Percentiles rank a stretch among this genome's conserved stretches.
Conservation (phyloP, 2,329 filamentous ascomycete species). For the Pochonia chlamydosporia region DNA sequence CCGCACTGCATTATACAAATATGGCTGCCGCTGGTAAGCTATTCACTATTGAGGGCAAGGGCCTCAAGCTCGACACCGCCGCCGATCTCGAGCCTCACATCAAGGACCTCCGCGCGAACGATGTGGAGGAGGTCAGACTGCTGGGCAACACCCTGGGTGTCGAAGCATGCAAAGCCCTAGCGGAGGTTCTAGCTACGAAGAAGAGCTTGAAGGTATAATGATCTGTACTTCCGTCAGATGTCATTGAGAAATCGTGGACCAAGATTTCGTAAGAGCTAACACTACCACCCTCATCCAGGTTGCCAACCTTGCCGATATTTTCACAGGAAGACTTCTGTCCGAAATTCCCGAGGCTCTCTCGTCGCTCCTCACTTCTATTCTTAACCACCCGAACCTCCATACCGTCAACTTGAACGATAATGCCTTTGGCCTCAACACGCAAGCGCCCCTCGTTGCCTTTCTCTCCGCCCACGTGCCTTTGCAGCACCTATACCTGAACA, state of each 20-base stretch:
- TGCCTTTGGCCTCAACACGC: constrained; percentile 92
- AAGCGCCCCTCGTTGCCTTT: constrained; percentile 88
- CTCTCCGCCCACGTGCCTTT: constrained; percentile 82
- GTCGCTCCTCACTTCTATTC: constrained; percentile 75
- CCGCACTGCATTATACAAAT: constrained; percentile 7
- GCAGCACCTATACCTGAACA: constrained; percentile 93
- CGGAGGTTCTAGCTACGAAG: constrained; percentile 77
- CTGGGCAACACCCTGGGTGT: constrained; percentile 91
- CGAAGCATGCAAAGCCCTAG: constrained; percentile 78
- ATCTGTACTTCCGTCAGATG: background rate
- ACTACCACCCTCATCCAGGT: constrained; percentile 38
- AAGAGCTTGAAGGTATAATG: constrained; percentile 65
- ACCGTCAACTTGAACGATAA: constrained; percentile 97
- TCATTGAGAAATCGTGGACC: no score
- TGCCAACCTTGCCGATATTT: constrained; percentile 94
- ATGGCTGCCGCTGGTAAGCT: constrained; percentile 46
- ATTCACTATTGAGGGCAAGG: constrained; percentile 88
- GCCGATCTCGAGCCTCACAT: constrained; percentile 84
- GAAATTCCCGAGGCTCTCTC: constrained; percentile 91
- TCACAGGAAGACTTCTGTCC: constrained; percentile 85
- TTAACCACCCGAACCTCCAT: constrained; percentile 78
- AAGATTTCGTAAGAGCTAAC: background rate
- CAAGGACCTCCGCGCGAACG: constrained; percentile 62
- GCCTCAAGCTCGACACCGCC: constrained; percentile 85
- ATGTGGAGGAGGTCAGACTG: constrained; percentile 80